A percentile compares a stretch with the other conserved stretches of the same genome.
phyloP scores from a whole-genome alignment of 805 yeast species.

The Cyberlindnera veronae region DNA sequence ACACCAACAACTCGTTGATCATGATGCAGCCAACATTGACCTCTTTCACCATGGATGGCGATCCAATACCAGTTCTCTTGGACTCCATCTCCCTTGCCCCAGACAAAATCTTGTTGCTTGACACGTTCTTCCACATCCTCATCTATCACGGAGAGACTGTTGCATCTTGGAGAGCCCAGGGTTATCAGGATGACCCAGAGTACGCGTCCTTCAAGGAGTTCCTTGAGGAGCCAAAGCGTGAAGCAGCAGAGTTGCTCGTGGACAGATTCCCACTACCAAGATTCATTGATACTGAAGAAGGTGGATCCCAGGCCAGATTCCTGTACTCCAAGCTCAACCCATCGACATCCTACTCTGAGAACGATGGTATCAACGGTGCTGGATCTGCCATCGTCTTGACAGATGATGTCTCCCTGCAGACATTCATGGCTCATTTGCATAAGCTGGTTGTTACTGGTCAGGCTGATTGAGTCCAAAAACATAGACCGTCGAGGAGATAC shows the following conservation, averaged over 20 bases:
- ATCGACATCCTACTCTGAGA: slow-evolving; percentile 48
- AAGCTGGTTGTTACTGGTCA: slow-evolving; percentile 24
- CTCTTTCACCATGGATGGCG: slow-evolving; percentile 41
- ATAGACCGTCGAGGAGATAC: no score
- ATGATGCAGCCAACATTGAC: slow-evolving; percentile 72
- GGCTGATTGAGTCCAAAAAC: neutral
- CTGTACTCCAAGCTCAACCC: slow-evolving; percentile 69
- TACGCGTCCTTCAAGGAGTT: slow-evolving; percentile 57
- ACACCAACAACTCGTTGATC: slow-evolving; percentile 53
- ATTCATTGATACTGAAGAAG: slow-evolving; percentile 70
- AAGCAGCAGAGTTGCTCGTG: slow-evolving; percentile 59
- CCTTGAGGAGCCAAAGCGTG: slow-evolving; percentile 57
- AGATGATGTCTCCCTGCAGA: slow-evolving; percentile 42
- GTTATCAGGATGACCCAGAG: slow-evolving; percentile 59
- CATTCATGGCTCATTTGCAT: slow-evolving; percentile 35
- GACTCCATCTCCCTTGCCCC: slow-evolving; percentile 62
- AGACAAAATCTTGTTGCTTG: slow-evolving; percentile 53
- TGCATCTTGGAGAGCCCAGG: slow-evolving; percentile 63
- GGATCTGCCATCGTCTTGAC: slow-evolving; percentile 45
- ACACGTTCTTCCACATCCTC: slow-evolving; percentile 66
- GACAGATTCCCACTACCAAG: slow-evolving; percentile 72
- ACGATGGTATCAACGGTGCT: slow-evolving; percentile 35
- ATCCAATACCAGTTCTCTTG: slow-evolving; percentile 60
- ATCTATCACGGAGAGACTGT: slow-evolving; percentile 65
- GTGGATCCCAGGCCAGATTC: slow-evolving; percentile 73